phyloP scores from a whole-genome alignment of 179 eudicot species.

The Nepenthes alata region DNA sequence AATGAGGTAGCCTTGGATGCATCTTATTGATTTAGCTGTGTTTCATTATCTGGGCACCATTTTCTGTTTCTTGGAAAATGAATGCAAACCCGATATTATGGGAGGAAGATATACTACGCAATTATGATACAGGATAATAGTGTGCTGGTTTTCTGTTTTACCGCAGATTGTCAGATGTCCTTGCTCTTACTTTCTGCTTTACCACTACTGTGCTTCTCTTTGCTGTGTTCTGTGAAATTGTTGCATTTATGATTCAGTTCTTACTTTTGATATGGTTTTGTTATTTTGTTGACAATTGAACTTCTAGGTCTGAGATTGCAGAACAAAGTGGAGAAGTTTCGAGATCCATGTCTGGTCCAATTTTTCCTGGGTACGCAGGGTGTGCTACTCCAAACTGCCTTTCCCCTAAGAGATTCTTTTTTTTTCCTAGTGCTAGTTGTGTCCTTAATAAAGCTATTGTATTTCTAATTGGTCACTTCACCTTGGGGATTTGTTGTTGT shows the following conservation, averaged over 20 bases:
- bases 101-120: too few relatives aligned
- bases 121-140: too few relatives aligned
- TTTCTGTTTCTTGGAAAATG: too few relatives aligned
- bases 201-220: background rate
- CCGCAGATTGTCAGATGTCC: too few relatives aligned
- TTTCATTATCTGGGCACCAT: too few relatives aligned
- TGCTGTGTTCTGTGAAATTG: background rate
- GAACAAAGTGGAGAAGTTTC: conserved; percentile 95
- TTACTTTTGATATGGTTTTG: conserved; percentile 7
- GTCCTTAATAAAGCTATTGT: background rate
- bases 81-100: too few relatives aligned
- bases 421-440: background rate
- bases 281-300: background rate
- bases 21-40: too few relatives aligned
- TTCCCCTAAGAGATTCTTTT: background rate
- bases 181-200: too few relatives aligned
- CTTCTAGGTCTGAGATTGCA: conserved; percentile 61
- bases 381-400: too few relatives aligned
- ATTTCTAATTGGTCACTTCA: background rate
- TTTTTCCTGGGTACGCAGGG: conserved; percentile 42
- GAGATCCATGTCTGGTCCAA: conserved; percentile 48
- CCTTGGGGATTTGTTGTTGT: background rate
- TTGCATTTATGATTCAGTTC: background rate
- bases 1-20: too few relatives aligned
- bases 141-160: too few relatives aligned